These are phyloP conservation scores for Brassica balearica DNA, from an alignment of 441 rosid genomes.

Conservation along the genomic window DNA sequence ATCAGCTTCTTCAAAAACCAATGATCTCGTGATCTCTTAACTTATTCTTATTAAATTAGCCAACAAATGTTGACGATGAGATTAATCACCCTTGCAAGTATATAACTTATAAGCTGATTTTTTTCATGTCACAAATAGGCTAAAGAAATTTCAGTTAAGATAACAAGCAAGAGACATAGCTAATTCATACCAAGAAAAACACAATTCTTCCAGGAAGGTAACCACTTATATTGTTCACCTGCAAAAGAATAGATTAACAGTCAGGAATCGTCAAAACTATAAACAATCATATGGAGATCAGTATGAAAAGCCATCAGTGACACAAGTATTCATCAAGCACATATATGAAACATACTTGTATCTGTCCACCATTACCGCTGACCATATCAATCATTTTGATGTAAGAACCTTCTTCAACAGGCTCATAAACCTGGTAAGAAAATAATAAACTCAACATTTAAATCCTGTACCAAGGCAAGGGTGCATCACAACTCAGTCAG, in stretches of 20 bases:
- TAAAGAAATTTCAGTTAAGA: constrained; percentile 19
- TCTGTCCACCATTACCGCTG: constrained; percentile 96
- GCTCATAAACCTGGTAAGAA: constrained; percentile 86
- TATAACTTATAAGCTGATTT: constrained; percentile 26
- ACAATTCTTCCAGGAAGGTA: constrained; percentile 99
- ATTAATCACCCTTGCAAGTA: constrained; percentile 6
- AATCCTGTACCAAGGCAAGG: constrained; percentile 22
- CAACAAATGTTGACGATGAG: neutral
- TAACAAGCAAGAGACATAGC: constrained; percentile 23
- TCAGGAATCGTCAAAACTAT: constrained; percentile 26
- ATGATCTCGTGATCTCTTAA: no score
- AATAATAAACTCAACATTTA: constrained; percentile 29
- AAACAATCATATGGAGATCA: neutral
- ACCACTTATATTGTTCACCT: constrained; percentile 98
- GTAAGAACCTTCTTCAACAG: constrained; percentile 98
- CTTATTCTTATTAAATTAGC: no score
- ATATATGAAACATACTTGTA: constrained; percentile 65
- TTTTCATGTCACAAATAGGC: neutral
- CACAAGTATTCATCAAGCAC: constrained; percentile 1
- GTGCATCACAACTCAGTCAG: constrained; percentile 24
- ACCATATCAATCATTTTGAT: constrained; percentile 99
- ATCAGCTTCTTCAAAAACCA: no score
- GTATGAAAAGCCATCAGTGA: neutral
- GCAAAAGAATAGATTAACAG: constrained; percentile 31
- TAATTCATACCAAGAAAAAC: constrained; percentile 85